These are phyloP conservation scores for Kodamaea hsintzibuensis DNA, from an alignment of 805 yeast species.

Conservation along the genomic window DNA sequence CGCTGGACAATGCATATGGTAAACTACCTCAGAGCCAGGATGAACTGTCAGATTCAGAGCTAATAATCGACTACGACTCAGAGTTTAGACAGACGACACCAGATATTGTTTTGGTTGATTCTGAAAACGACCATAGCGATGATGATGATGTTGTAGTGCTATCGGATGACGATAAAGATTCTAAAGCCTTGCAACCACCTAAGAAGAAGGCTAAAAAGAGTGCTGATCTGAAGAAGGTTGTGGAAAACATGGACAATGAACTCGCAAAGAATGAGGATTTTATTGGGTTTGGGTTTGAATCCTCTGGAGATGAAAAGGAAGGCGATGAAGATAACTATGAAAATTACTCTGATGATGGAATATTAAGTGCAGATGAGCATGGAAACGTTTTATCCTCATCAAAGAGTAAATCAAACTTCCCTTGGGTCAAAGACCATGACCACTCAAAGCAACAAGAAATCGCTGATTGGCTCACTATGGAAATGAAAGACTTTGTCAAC, in stretches of 20 bases:
- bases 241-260: slow-evolving; percentile 27
- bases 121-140: slow-evolving; percentile 19
- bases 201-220: slow-evolving; percentile 12
- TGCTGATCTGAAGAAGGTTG: slow-evolving; percentile 7
- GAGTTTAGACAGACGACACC: slow-evolving; percentile 11
- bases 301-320: slow-evolving; percentile 39
- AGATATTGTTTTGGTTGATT: slow-evolving; percentile 34
- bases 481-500: slow-evolving; percentile 78
- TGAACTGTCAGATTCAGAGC: slow-evolving; percentile 25
- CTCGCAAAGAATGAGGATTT: slow-evolving; percentile 50
- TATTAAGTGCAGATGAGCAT: slow-evolving; percentile 19
- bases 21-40: slow-evolving; percentile 20
- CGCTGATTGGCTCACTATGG: slow-evolving; percentile 84
- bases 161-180: slow-evolving; percentile 21
- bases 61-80: slow-evolving; percentile 22
- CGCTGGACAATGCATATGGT: slow-evolving; percentile 23
- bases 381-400: slow-evolving; percentile 13
- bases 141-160: slow-evolving; percentile 21
- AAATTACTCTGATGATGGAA: slow-evolving; percentile 14
- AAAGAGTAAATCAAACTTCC: slow-evolving; percentile 42
- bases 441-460: slow-evolving; percentile 76
- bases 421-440: slow-evolving; percentile 80
- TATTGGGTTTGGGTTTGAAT: slow-evolving; percentile 54
- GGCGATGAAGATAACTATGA: slow-evolving; percentile 38
- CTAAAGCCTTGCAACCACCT: slow-evolving; percentile 1